phyloP scores from a whole-genome alignment of 108 stramenopile genomes.

The Cyclostephanos tholiformis region DNA sequence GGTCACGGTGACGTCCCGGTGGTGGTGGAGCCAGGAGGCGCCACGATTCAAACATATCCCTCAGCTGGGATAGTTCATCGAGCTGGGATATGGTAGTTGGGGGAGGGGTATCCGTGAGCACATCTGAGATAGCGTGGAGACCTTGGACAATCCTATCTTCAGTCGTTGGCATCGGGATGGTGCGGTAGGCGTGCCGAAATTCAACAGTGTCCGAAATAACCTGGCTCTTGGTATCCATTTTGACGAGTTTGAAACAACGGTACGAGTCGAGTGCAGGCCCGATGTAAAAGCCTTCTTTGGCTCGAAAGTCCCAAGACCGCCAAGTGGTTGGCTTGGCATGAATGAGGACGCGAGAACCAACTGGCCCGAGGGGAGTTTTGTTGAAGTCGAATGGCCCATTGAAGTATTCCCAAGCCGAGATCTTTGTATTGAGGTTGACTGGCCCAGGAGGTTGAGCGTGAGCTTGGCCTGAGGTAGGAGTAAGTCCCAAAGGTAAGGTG shows the following conservation, averaged over 20 bases:
- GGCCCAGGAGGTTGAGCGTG: conserved; percentile 46
- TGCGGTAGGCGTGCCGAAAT: conserved; percentile 4
- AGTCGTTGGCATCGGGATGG: not conserved
- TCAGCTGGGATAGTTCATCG: not conserved
- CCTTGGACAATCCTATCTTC: not conserved
- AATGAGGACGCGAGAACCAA: conserved; percentile 29
- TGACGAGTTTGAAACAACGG: no score
- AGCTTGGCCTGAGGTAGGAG: not conserved
- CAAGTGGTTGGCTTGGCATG: conserved; percentile 4
- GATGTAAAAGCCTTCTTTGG: not conserved
- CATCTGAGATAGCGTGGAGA: not conserved
- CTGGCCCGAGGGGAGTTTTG: conserved; percentile 37
- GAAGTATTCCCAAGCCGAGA: conserved; percentile 8
- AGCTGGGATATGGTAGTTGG: not conserved
- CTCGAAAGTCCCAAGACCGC: not conserved
- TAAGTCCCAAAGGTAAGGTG: conserved; percentile 31
- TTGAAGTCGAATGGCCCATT: conserved; percentile 40
- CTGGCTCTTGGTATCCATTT: no score
- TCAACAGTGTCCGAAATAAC: no score
- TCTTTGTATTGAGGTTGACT: conserved; percentile 36
- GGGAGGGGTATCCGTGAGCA: not conserved
- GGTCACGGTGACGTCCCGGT: no score
- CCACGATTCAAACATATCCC: no score
- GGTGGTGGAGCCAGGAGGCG: no score
- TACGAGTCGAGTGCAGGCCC: no score